phyloP scores from a whole-genome alignment of 176 grass and related monocot genomes.

The Hsuehochloa calcarea region DNA sequence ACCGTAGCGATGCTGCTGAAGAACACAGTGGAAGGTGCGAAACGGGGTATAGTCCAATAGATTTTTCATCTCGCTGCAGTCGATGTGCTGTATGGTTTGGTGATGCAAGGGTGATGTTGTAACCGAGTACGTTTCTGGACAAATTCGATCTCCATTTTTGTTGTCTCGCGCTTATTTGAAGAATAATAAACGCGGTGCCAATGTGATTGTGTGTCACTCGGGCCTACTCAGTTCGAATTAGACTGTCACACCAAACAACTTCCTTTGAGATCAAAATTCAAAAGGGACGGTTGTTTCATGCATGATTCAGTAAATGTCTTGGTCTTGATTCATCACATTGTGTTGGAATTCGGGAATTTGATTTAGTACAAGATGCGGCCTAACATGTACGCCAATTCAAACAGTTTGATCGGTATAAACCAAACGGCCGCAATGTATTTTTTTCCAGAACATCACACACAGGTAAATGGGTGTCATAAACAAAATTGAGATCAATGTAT shows the following conservation, averaged over 20 bases:
- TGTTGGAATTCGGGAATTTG: neutral
- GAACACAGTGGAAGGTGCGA: slow-evolving; percentile 79
- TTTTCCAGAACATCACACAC: neutral
- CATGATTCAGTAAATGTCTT: neutral
- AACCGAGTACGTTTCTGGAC: neutral
- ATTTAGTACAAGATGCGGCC: neutral
- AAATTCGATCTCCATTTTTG: neutral
- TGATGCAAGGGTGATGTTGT: neutral
- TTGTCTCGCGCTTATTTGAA: neutral
- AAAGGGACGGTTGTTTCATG: neutral
- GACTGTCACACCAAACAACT: neutral
- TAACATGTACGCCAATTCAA: neutral
- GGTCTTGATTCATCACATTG: neutral
- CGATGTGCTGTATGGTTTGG: neutral
- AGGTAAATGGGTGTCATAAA: neutral
- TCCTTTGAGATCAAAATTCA: neutral
- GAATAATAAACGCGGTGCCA: neutral
- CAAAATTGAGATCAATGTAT: neutral
- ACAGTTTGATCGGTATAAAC: neutral
- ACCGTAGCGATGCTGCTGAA: slow-evolving; percentile 89
- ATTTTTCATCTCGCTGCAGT: neutral
- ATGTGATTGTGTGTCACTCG: neutral
- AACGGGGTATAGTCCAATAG: slow-evolving; percentile 43
- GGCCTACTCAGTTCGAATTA: no score
- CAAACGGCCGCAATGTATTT: neutral